Evolutionary conservation across 768 basidiomycete species (phyloP), one percentile per base, ranked within the genome.

Genomic region (Boletales sp.): DNA sequence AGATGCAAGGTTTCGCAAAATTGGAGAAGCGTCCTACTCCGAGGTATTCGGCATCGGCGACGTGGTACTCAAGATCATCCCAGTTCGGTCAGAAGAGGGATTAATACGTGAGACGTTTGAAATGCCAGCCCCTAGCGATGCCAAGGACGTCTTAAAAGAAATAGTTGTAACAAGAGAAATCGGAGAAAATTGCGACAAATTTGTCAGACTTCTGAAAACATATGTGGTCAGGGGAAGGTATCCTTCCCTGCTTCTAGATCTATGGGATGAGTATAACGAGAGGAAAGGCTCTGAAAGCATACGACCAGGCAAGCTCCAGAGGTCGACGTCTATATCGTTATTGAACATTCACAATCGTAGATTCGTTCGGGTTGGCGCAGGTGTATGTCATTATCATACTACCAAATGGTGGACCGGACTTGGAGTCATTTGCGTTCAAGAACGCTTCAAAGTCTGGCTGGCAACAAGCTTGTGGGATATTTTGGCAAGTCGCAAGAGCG

Each of bases 1-100:
- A 57, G 56, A 70, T 53, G 52, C 67, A 19, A 67, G 49, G 7
- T 92, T 93, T 68, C 75, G 70, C 57, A 99, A 99, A 69, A 84
- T 97, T 41, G 95, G 95, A 37, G 96, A 99, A 71, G 96, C 96
- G 8, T 91, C 89, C 43, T 99, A 88, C 68, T 95, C 92, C 0
- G 96, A 99, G 63, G 96, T 99, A 28, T 99, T 91, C 66, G 87
- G 87, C 8, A 86, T 94, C 44, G 87, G 87, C 3, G 81, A 88
- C 56, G 82, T 94, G 32, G 93, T 94, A n/a, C 75, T 94, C 55
- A 95, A 94, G 72, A 78, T 96, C 40, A 83, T 94, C 34, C 93
- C 92, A 7, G 68, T 94, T 34, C 75, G 82, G 44, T 74, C 80
- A 54, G 83, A 84, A 58, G 72, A 33, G n/a, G 51, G 53, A 28